A percentile compares a stretch with the other conserved stretches of the same genome.
These are phyloP conservation scores for Botrytis pseudocinerea DNA, from an alignment of 2,329 filamentous ascomycete species.

Conservation along the genomic window DNA sequence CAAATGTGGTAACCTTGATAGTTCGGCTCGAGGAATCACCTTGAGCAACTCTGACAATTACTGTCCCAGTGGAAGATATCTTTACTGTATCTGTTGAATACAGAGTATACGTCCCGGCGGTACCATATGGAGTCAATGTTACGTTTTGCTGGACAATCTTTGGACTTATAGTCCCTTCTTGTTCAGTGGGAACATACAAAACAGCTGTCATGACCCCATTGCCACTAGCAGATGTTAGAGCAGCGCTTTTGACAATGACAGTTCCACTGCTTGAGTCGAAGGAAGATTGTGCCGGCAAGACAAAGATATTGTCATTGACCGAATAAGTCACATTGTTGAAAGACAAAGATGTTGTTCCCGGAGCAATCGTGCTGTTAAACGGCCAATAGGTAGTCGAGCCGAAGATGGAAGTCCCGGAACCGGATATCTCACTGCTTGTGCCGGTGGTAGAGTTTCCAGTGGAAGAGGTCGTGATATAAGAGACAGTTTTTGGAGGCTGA, in stretches of 20 bases:
- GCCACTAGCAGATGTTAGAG: background rate
- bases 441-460: background rate
- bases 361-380: background rate
- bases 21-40: background rate
- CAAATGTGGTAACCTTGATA: background rate
- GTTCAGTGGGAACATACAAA: background rate
- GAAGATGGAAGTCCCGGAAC: background rate
- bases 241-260: background rate
- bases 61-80: background rate
- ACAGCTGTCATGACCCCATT: too few relatives aligned
- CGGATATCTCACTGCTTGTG: background rate
- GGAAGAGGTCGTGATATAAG: background rate
- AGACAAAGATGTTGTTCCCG: background rate
- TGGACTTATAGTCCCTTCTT: background rate
- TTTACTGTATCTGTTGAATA: background rate
- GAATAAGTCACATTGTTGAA: background rate
- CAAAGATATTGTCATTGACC: background rate
- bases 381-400: background rate
- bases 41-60: background rate
- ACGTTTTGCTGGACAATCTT: background rate
- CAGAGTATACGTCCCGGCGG: background rate
- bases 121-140: background rate
- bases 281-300: background rate
- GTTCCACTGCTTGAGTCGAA: background rate
- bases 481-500: background rate